Base-by-base conservation (phyloP, 192 early-diverging fungal species). In the Obelidium mucronatum region DNA sequence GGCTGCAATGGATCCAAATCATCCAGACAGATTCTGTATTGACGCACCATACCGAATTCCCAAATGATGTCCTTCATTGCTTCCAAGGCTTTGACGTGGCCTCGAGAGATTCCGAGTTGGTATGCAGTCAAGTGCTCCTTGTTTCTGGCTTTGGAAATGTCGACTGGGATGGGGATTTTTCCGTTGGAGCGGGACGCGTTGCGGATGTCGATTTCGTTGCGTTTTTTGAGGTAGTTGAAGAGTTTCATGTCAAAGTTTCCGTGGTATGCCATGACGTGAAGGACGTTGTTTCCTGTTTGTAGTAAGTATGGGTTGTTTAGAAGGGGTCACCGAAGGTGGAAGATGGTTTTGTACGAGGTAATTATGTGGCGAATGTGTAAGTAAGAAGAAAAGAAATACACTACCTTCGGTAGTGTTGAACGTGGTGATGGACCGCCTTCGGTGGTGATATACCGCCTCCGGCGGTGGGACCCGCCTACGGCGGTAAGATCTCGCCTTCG, bases 211-310 rank as follows among this genome's bases (percentile, higher is more conserved):
- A 24, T 5, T 22, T 17, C 11, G 31, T 76, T 76, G 22, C 35
- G 17, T n/a, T 17, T 24, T 26, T 33, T 11, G 19, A 74, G 39
- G 30, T 48, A 74, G 5, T 44, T 19, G 40, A 42, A 74, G 35
- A 74, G 36, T 13, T 19, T 31, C 15, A 74, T 8, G 60, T 74
- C 40, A 31, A 62, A 36, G 24, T 65, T 40, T 2, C 79, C 79
- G 37, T 65, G 78, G 54, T 52, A 78, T 17, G 75, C 74, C 48
- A 78, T 19, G 19, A 74, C 56, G 42, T 80, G 79, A 33, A 80
- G 62, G 5, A 75, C 79, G 68, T 73, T 80, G 75, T 80, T 80
- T 4, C 69, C 69, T 72, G 28, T 17, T n/a, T 28, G 48, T 37
- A n/a, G n/a, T n/a, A n/a, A n/a, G n/a, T n/a, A n/a, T n/a, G n/a